Percentiles rank a stretch among this genome's conserved stretches.
phyloP scores from a whole-genome alignment of 176 grass and related monocot genomes.

The Saccharum spontaneum region DNA sequence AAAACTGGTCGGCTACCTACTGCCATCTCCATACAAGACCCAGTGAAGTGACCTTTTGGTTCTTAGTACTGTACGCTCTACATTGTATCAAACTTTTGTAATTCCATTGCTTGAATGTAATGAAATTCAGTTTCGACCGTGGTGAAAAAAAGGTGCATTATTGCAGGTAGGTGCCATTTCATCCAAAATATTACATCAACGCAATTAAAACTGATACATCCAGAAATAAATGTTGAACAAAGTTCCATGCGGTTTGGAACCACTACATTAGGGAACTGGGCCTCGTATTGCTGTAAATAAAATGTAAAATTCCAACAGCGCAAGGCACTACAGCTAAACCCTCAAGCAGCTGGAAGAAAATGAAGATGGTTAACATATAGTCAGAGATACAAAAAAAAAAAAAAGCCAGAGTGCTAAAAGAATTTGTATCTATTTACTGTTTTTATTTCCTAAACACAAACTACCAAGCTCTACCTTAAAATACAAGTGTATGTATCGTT shows the following conservation, averaged over 20 bases:
- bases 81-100: neutral
- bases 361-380: slow-evolving; percentile 39
- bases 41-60: too few species aligned
- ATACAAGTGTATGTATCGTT: slow-evolving; percentile 53
- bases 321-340: slow-evolving; percentile 40
- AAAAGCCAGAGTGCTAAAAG: slow-evolving; percentile 39
- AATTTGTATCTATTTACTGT: slow-evolving; percentile 66
- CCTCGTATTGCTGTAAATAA: slow-evolving; percentile 23
- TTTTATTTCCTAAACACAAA: slow-evolving; percentile 66
- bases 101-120: neutral
- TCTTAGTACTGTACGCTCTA: too few species aligned
- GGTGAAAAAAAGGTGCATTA: neutral
- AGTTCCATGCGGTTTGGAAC: neutral
- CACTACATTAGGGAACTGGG: neutral
- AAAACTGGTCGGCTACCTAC: too few species aligned
- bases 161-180: neutral
- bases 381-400: slow-evolving; percentile 40
- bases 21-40: too few species aligned
- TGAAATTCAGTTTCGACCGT: neutral
- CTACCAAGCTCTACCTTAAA: slow-evolving; percentile 46
- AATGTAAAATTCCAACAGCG: slow-evolving; percentile 18
- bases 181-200: neutral
- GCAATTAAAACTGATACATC: neutral
- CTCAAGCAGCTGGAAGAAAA: slow-evolving; percentile 21
- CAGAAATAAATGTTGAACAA: neutral